A percentile compares a stretch with the other conserved stretches of the same genome.
These are phyloP conservation scores for Lyophyllum shimeji DNA, from an alignment of 768 basidiomycete genomes.

Conservation along the genomic window DNA sequence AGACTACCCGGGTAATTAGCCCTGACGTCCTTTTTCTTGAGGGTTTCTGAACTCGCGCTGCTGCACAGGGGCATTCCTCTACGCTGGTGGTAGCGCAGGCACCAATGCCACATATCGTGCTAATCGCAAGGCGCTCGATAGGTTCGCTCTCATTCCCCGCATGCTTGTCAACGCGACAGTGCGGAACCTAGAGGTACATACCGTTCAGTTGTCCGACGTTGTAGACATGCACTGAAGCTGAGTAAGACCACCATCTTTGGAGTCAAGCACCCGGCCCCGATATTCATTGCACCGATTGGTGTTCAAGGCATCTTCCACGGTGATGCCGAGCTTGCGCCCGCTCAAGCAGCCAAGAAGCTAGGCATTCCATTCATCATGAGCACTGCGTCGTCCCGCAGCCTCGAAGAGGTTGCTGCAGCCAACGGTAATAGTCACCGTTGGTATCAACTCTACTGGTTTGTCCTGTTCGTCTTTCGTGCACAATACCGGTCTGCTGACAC, in stretches of 20 bases:
- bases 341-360: slow-evolving; percentile 61
- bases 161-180: slow-evolving; percentile 67
- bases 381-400: slow-evolving; percentile 67
- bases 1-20: slow-evolving; percentile 47
- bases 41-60: not conserved
- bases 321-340: slow-evolving; percentile 71
- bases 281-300: slow-evolving; percentile 74
- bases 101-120: slow-evolving; percentile 62
- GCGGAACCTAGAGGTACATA: slow-evolving; percentile 63
- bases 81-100: slow-evolving; percentile 78
- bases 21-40: not conserved
- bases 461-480: not conserved
- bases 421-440: slow-evolving; percentile 70
- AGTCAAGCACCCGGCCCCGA: slow-evolving; percentile 55
- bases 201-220: not conserved
- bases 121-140: slow-evolving; percentile 64
- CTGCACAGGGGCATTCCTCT: slow-evolving; percentile 61
- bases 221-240: not conserved
- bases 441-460: slow-evolving; percentile 82
- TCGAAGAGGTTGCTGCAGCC: slow-evolving; percentile 74
- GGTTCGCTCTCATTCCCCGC: slow-evolving; percentile 75
- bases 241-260: slow-evolving; percentile 70
- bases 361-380: slow-evolving; percentile 74
- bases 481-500: slow-evolving; percentile 1
- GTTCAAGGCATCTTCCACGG: slow-evolving; percentile 73